Evolutionary conservation across 1,284 basidiomycete genomes (phyloP).

Genomic region (Cryptococcus sp.): DNA sequence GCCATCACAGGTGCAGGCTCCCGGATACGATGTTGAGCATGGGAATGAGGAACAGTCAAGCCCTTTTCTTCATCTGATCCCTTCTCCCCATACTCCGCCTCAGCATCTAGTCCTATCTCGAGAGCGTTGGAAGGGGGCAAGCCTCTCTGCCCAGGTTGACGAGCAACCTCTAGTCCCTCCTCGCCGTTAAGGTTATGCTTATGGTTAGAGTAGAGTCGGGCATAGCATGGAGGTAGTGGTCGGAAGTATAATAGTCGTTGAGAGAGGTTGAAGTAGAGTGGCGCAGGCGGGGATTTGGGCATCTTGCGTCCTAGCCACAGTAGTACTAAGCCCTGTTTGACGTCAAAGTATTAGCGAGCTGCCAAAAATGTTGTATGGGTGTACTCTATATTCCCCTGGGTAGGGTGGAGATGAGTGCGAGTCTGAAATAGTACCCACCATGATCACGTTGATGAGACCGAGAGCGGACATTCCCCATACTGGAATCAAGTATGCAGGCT

Average conservation of each 20-base stretch:
- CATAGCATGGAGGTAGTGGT: slow-evolving; percentile 25
- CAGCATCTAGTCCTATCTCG: background rate
- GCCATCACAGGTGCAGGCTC: background rate
- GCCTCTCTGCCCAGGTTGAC: background rate
- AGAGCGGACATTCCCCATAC: slow-evolving; percentile 25
- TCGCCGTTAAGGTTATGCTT: background rate
- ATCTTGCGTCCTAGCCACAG: slow-evolving; percentile 22
- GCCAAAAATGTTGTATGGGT: no score
- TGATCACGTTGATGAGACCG: slow-evolving; percentile 22
- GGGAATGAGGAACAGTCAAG: background rate
- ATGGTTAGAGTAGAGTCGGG: slow-evolving; percentile 6
- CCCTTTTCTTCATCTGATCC: background rate
- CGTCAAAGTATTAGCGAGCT: no score
- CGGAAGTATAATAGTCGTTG: slow-evolving; percentile 24
- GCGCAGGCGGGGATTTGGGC: slow-evolving; percentile 28
- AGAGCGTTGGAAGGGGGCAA: background rate
- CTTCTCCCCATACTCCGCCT: background rate
- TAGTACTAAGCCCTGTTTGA: slow-evolving; percentile 20
- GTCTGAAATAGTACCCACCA: slow-evolving; percentile 16
- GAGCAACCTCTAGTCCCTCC: background rate
- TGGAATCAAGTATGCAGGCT: slow-evolving; percentile 20
- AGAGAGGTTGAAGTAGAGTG: slow-evolving; percentile 33
- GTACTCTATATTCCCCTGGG: background rate
- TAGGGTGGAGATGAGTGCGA: background rate
- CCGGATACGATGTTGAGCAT: background rate